Evolutionary conservation across 2,329 filamentous ascomycete species (phyloP).

Genomic region (Alternaria sp.): DNA sequence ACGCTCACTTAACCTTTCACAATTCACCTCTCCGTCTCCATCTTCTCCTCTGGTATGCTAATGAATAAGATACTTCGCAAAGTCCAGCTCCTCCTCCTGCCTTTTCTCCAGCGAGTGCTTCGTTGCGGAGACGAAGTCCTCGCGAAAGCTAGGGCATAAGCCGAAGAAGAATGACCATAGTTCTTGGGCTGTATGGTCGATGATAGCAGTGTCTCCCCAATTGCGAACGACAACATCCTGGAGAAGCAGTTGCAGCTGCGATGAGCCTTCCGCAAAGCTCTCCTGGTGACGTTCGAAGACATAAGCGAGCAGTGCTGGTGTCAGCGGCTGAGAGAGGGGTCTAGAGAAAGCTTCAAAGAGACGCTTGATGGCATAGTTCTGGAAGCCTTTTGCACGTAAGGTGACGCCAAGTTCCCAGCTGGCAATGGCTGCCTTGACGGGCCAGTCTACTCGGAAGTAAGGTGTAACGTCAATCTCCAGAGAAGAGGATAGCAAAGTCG

Average conservation of each 20-base stretch:
- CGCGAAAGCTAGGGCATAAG: neutral
- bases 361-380: neutral
- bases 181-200: neutral
- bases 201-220: neutral
- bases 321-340: neutral
- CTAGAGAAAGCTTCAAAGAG: neutral
- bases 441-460: neutral
- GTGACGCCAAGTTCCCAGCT: neutral
- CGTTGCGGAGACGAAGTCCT: neutral
- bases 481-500: neutral
- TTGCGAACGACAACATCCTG: neutral
- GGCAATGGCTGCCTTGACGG: accelerated
- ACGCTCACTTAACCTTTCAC: neutral
- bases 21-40: neutral
- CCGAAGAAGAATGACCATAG: neutral
- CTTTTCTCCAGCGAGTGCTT: neutral
- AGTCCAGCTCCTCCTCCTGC: too few relatives aligned
- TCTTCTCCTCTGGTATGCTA: too few relatives aligned
- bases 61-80: too few relatives aligned
- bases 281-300: neutral
- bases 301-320: neutral
- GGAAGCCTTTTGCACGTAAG: neutral
- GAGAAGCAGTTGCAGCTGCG: neutral
- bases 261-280: neutral
- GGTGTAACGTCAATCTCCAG: neutral